A percentile compares a stretch with the other conserved stretches of the same genome.
phyloP scores from a whole-genome alignment of 2,329 filamentous ascomycete genomes.

The Curvularia verruculosa region DNA sequence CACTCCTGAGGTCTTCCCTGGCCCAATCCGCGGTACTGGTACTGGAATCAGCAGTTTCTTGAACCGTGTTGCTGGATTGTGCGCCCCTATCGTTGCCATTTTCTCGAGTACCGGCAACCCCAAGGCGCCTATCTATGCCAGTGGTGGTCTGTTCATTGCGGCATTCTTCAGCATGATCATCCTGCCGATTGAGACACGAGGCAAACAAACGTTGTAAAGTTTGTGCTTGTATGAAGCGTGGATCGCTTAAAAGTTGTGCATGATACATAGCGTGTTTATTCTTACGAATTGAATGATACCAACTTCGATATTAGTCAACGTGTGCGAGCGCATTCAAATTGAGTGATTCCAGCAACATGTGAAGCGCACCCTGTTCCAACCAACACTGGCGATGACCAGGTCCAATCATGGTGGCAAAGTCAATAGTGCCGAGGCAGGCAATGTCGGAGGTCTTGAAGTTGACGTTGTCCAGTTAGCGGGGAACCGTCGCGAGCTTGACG shows the following conservation, averaged over 20 bases:
- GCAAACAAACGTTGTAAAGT: conserved; percentile 49
- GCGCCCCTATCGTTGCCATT: conserved; percentile 70
- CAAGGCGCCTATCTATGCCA: conserved; percentile 52
- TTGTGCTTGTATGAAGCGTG: background rate
- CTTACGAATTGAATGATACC: background rate
- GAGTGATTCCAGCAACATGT: background rate
- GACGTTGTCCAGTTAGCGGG: background rate
- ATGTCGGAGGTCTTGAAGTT: background rate
- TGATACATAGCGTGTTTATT: background rate
- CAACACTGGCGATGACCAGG: too few species aligned
- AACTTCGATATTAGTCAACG: background rate
- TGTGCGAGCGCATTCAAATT: background rate
- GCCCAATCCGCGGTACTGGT: conserved; percentile 72
- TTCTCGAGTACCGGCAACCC: conserved; percentile 49
- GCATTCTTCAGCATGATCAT: conserved; percentile 52
- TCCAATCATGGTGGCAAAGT: background rate
- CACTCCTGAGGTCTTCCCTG: conserved; percentile 77
- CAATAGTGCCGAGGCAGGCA: background rate
- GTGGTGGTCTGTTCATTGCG: conserved; percentile 52
- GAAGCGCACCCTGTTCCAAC: background rate
- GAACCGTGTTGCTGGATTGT: conserved; percentile 70
- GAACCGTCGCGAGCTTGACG: conserved; percentile 1
- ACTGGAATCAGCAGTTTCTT: conserved; percentile 74
- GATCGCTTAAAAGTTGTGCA: background rate
- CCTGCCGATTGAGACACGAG: conserved; percentile 53